Conservation (phyloP, 306 rosid species). For the Cicer bijugum region DNA sequence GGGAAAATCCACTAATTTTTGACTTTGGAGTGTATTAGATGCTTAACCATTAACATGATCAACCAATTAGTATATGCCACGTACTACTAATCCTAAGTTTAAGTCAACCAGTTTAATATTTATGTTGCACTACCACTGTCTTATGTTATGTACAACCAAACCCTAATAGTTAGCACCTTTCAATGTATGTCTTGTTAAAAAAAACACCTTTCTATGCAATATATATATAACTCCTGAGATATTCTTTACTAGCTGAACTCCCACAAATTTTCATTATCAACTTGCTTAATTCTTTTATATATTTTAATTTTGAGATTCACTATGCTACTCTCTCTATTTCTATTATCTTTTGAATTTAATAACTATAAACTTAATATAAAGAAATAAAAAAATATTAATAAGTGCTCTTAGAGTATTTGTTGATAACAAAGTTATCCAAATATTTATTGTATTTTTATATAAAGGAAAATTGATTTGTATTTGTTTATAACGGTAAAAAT, state of each 20-base stretch:
- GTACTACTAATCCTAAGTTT: slow-evolving; percentile 38
- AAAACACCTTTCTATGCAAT: slow-evolving; percentile 37
- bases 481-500: too few relatives aligned
- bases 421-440: too few relatives aligned
- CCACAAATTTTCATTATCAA: slow-evolving; percentile 35
- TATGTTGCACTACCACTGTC: slow-evolving; percentile 36
- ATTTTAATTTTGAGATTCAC: background rate
- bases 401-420: too few relatives aligned
- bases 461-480: too few relatives aligned
- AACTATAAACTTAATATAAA: too few relatives aligned
- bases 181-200: background rate
- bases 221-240: slow-evolving; percentile 41
- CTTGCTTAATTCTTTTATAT: slow-evolving; percentile 23
- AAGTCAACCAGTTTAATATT: slow-evolving; percentile 69
- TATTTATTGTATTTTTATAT: too few relatives aligned
- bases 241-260: slow-evolving; percentile 20
- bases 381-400: too few relatives aligned
- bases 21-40: slow-evolving; percentile 62
- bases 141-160: slow-evolving; percentile 36
- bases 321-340: background rate
- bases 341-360: background rate
- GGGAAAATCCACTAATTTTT: slow-evolving; percentile 52
- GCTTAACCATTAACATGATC: slow-evolving; percentile 47
- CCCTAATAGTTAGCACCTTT: slow-evolving; percentile 39
- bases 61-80: slow-evolving; percentile 53